Evolutionary conservation across 2,329 filamentous ascomycete genomes (phyloP).

Genomic region (Phialemoniopsis sp.): DNA sequence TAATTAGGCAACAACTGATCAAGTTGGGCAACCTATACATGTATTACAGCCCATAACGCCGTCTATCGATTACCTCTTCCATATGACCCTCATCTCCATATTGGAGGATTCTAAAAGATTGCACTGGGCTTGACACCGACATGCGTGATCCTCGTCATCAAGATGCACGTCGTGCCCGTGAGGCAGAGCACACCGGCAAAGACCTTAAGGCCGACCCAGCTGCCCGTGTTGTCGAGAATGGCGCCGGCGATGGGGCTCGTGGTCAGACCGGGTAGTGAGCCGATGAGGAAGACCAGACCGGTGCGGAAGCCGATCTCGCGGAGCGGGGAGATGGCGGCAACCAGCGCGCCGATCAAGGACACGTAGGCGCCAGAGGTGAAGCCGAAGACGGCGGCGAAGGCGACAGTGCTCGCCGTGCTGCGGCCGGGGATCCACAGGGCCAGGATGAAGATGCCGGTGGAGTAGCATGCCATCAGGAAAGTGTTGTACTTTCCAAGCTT

Average conservation of each 20-base stretch:
- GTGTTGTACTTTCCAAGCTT: constrained; percentile 32
- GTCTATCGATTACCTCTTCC: too few species aligned
- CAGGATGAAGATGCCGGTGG: constrained; percentile 30
- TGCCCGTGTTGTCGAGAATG: constrained; percentile 13
- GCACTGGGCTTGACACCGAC: constrained; percentile 17
- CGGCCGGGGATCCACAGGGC: constrained; percentile 37
- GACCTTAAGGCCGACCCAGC: constrained; percentile 29
- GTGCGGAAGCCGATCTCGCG: constrained; percentile 50
- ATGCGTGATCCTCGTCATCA: constrained; percentile 15
- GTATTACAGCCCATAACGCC: too few species aligned
- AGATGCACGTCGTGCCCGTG: constrained; percentile 18
- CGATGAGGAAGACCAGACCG: constrained; percentile 45
- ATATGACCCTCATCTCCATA: too few species aligned
- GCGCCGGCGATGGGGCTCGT: constrained; percentile 46
- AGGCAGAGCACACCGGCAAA: constrained; percentile 27
- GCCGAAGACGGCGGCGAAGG: constrained; percentile 35
- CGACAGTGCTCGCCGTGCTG: constrained; percentile 22
- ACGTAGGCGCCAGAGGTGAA: constrained; percentile 36
- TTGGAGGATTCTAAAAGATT: constrained; percentile 13
- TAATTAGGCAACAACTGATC: too few species aligned
- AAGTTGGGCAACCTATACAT: too few species aligned
- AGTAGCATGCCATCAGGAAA: constrained; percentile 38
- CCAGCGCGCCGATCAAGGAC: constrained; percentile 29
- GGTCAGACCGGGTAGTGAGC: constrained; percentile 46
- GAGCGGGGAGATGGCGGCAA: constrained; percentile 50